Evolutionary conservation across 106 monocot species (phyloP).

Genomic region (Allium cepa): DNA sequence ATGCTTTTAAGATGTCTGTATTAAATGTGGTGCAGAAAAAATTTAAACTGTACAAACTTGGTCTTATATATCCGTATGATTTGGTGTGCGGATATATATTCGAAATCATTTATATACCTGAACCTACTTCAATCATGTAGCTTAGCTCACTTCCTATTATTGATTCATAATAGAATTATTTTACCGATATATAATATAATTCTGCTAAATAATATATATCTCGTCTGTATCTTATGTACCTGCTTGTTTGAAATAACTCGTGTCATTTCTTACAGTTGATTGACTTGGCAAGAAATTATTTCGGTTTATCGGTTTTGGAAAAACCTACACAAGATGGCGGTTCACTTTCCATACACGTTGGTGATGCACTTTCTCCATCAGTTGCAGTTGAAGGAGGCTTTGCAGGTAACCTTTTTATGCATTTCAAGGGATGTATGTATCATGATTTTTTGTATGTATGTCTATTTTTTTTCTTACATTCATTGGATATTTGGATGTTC

Average conservation of each 20-base stretch:
- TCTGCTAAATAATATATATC: background rate
- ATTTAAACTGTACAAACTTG: too few relatives aligned
- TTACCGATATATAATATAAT: too few relatives aligned
- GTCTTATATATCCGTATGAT: too few relatives aligned
- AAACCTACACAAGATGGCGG: slow-evolving; percentile 51
- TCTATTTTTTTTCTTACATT: background rate
- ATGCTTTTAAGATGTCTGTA: too few relatives aligned
- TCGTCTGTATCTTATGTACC: background rate
- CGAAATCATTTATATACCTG: too few relatives aligned
- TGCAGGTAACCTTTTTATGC: slow-evolving; percentile 47
- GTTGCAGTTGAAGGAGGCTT: slow-evolving; percentile 66
- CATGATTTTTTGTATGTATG: background rate
- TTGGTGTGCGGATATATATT: too few relatives aligned
- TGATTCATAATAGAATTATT: too few relatives aligned
- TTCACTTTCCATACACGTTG: slow-evolving; percentile 60
- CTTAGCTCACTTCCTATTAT: too few relatives aligned
- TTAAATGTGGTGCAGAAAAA: too few relatives aligned
- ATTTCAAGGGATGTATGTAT: background rate
- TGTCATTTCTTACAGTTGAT: slow-evolving; percentile 40
- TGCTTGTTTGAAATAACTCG: slow-evolving; percentile 1
- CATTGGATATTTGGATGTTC: too few relatives aligned
- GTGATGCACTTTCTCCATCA: slow-evolving; percentile 77
- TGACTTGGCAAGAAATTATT: slow-evolving; percentile 75
- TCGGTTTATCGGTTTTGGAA: slow-evolving; percentile 69
- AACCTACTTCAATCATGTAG: too few relatives aligned